phyloP scores from a whole-genome alignment of 1,284 basidiomycete genomes.

The Apiotrichum mycotoxinovorans region DNA sequence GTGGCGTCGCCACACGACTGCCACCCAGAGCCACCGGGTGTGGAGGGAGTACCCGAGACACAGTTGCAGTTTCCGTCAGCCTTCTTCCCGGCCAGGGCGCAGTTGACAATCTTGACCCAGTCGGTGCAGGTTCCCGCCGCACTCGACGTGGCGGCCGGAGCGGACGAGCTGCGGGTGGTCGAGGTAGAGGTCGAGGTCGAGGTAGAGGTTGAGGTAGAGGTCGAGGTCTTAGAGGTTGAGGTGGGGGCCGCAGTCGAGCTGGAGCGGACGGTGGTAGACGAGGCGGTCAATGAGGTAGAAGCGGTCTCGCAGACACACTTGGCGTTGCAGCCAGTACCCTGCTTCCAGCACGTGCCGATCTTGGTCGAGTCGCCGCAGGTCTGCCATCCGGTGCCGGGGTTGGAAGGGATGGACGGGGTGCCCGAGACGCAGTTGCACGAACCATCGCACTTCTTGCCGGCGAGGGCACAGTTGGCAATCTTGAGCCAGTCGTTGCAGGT shows the following conservation, averaged over 20 bases:
- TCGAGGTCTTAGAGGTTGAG: background rate
- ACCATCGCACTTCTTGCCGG: constrained; percentile 1
- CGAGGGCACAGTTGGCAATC: constrained; percentile 3
- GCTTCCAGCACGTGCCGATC: constrained; percentile 8
- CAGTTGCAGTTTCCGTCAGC: constrained; percentile 7
- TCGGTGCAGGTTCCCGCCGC: background rate
- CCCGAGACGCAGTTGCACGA: constrained; percentile 4
- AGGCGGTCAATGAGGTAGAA: background rate
- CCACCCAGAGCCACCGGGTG: background rate
- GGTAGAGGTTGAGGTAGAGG: background rate
- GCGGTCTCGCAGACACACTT: constrained; percentile 2
- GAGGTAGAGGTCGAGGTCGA: too few species aligned
- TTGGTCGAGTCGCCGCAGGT: constrained; percentile 2
- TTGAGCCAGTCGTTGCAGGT: background rate
- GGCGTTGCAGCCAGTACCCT: constrained; percentile 6
- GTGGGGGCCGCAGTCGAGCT: background rate
- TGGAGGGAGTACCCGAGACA: background rate
- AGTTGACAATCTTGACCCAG: constrained; percentile 2
- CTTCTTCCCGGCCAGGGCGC: background rate
- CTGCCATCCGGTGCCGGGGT: background rate
- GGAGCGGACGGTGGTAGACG: background rate
- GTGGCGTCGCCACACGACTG: constrained; percentile 2
- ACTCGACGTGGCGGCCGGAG: too few species aligned
- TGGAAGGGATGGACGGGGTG: background rate
- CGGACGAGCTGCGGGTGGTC: too few species aligned